phyloP scores from a whole-genome alignment of 2,329 filamentous ascomycete genomes.

The Phoma sp. region DNA sequence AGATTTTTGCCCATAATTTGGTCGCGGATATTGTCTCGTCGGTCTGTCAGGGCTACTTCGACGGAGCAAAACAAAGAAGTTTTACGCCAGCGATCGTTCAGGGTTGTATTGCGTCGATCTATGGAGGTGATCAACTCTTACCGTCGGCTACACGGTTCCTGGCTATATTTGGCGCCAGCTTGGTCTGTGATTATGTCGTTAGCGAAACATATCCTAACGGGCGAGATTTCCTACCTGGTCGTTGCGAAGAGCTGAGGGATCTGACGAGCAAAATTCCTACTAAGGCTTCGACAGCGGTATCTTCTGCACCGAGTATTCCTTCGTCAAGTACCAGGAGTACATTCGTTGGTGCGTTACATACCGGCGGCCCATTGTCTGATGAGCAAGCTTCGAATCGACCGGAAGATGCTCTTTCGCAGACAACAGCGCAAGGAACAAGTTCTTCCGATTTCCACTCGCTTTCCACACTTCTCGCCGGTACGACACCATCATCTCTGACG shows the following conservation, averaged over 20 bases:
- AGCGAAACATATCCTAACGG: constrained; percentile 3
- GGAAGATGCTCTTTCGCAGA: too few relatives aligned
- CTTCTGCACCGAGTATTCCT: not conserved
- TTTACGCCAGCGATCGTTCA: not conserved
- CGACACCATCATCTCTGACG: too few relatives aligned
- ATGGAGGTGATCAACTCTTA: not conserved
- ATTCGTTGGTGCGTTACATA: not conserved
- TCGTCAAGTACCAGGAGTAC: not conserved
- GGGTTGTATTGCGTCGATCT: constrained; percentile 1
- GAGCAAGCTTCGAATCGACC: not conserved
- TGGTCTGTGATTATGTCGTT: constrained; percentile 3
- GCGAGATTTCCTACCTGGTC: not conserved
- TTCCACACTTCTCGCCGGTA: not conserved
- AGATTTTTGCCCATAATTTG: not conserved
- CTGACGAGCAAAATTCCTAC: not conserved
- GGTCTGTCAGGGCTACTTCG: not conserved
- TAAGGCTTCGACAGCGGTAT: not conserved
- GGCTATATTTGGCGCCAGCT: constrained; percentile 1
- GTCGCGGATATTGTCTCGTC: constrained; percentile 2
- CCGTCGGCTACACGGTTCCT: not conserved
- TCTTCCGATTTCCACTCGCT: not conserved
- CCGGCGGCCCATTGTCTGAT: not conserved
- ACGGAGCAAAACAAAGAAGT: not conserved
- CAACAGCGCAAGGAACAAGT: not conserved
- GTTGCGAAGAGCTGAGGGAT: not conserved